Conservation (phyloP, 495 filamentous ascomycete genomes). For the Viridothelium virens region DNA sequence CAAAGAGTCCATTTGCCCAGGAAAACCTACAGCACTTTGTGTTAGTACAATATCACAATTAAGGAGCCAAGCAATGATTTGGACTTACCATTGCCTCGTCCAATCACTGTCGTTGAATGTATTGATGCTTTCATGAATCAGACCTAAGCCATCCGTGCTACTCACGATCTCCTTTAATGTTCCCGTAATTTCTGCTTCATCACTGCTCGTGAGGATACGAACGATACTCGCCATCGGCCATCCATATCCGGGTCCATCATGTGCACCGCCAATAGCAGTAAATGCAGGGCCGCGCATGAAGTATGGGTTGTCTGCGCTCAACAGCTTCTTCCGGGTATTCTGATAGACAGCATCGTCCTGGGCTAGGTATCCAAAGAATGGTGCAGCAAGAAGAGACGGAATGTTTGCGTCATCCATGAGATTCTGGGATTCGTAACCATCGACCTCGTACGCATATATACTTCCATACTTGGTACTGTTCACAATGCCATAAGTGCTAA, state of each 20-base stretch:
- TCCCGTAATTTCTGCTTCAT: conserved; percentile 45
- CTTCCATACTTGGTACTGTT: conserved; percentile 38
- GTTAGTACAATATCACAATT: conserved; percentile 10
- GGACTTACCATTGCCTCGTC: conserved; percentile 52
- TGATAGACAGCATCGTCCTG: conserved; percentile 42
- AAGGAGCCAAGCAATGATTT: neutral
- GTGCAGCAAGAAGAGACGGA: conserved; percentile 48
- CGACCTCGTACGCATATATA: conserved; percentile 55
- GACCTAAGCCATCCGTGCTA: conserved; percentile 49
- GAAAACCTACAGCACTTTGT: conserved; percentile 45
- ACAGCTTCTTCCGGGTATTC: conserved; percentile 43
- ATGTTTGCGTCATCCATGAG: conserved; percentile 61
- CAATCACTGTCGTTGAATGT: conserved; percentile 44
- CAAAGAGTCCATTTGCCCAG: conserved; percentile 64
- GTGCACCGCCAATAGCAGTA: conserved; percentile 50
- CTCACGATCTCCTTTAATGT: conserved; percentile 43
- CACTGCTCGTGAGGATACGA: conserved; percentile 47
- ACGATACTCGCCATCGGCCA: conserved; percentile 55
- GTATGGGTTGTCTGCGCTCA: conserved; percentile 49
- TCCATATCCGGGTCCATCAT: conserved; percentile 47
- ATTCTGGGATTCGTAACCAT: conserved; percentile 47
- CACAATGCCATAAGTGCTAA: conserved; percentile 46
- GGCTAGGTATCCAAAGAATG: conserved; percentile 45
- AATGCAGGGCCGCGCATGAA: conserved; percentile 48
- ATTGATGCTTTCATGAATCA: conserved; percentile 57